Base-by-base conservation (phyloP, 176 grass and related monocot genomes). In the Cenchrus fungigraminus region DNA sequence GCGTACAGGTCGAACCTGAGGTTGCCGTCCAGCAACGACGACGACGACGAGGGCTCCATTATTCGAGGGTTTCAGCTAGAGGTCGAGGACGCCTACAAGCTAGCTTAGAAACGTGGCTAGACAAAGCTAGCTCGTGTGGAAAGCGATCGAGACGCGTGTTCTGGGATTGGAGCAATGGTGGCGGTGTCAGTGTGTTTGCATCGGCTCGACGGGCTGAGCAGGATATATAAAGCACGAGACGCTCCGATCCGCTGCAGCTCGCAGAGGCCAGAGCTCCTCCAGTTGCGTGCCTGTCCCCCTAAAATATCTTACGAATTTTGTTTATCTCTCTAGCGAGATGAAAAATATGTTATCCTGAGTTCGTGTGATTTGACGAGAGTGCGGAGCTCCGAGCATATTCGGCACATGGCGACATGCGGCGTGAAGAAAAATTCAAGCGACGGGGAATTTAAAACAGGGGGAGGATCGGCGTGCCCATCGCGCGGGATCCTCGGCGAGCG, bases 1-100 rank as follows among this genome's bases (percentile, higher is more conserved):
- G 72, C 79, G 72, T 76, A 82, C 53, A 56, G 63, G 9, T 46
- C 28, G 79, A 82, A 82, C 63, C 43, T 58, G 53, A 87, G 14
- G 6, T 82, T 20, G 72, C 72, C 10, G 72, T 32, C 45, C 62
- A 76, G 50, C 0, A 28, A 20, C 42, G 28, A 17, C 0, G 57
- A n/a, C n/a, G n/a, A 60, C 6, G 57, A 60, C 8, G 58, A 51
- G 49, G 11, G 82, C 28, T 69, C 86, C 72, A 44, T 40, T 12
- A 29, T 5, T 1, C 0, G 15, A 15, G 20, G 8, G 8, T 20
- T 60, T 22, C 3, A 59, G 58, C 9, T 20, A 19, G 19, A 4
- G 56, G 0, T 17, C 58, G 58, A 60, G 58, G 20, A 3, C 55
- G 57, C 57, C 57, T 20, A 3, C 31, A 1, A 32, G 1, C 50